These are phyloP conservation scores for Canavalia gladiata DNA, from an alignment of 306 rosid genomes.

Conservation along the genomic window DNA sequence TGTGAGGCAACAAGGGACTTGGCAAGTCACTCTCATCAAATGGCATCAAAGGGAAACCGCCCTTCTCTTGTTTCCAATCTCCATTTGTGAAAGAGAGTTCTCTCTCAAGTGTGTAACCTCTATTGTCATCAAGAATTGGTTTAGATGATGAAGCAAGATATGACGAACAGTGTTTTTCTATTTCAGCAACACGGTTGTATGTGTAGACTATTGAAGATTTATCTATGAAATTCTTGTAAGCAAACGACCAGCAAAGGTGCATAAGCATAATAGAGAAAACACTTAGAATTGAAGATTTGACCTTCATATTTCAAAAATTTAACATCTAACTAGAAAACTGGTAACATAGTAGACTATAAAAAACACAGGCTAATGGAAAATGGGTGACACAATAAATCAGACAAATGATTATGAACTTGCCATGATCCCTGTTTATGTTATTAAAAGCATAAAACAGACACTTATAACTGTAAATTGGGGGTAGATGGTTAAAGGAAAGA, in stretches of 20 bases:
- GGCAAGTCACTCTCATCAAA: slow-evolving; percentile 38
- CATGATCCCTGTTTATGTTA: neutral
- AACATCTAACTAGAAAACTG: neutral
- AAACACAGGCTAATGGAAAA: neutral
- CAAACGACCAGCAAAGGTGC: neutral
- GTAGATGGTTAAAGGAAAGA: neutral
- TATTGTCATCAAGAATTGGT: slow-evolving; percentile 6
- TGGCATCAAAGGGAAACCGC: slow-evolving; percentile 25
- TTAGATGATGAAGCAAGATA: slow-evolving; percentile 5
- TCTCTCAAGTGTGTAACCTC: slow-evolving; percentile 15
- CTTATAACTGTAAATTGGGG: neutral
- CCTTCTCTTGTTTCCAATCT: slow-evolving; percentile 39
- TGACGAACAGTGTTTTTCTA: slow-evolving; percentile 34
- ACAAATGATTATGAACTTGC: neutral
- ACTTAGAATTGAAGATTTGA: slow-evolving; percentile 8
- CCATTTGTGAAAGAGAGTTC: slow-evolving; percentile 34
- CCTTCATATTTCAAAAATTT: slow-evolving; percentile 1
- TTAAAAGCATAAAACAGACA: neutral
- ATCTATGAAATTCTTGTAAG: slow-evolving; percentile 12
- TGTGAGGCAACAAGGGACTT: neutral
- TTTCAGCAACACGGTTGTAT: slow-evolving; percentile 19
- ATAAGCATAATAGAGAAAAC: neutral
- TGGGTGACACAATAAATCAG: neutral
- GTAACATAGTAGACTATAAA: neutral
- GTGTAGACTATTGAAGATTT: slow-evolving; percentile 19